Base-by-base conservation (phyloP, 1,139 yeast genomes). In the Candida sojae region DNA sequence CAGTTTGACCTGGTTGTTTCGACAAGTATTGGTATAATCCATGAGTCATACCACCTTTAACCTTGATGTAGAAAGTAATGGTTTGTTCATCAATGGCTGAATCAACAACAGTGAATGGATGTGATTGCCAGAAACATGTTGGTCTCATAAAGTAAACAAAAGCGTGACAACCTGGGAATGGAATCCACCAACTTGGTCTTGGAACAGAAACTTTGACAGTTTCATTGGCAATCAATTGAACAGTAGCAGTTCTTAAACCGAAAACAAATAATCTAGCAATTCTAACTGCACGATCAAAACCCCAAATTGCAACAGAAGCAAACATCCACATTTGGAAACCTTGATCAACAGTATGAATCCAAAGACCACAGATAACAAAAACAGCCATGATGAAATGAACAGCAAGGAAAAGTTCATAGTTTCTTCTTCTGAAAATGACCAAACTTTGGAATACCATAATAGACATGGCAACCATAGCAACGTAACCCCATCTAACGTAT, bases 261-360 rank as follows among this genome's bases (percentile, higher is more conserved):
- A 80, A 82, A 6, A 55, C 43, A 4, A 58, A 52, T 49, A 84
- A 63, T 55, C 88, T 74, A n/a, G 58, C 66, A 3, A 83, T 29
- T 61, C 93, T 73, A 2, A 75, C 58, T 5, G 73, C 55, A 57
- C 88, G 73, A 61, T 86, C 95, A 52, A 80, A 73, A 1, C 63
- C 68, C 93, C 93, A 87, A 21, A 85, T 66, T 1, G 84, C 86
- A 48, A 76, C 62, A 11, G 85, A 73, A n/a, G 84, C 77, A 56
- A 70, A 70, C 54, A 72, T 70, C 69, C 74, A 82, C 40, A 74
- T 68, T 43, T 70, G 66, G 62, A 75, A 82, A 0, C 73, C 79
- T 35, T 73, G 66, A 7, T 66, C 63, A 25, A 63, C 65, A 39
- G 77, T 69, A 59, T 90, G 96, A 43, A 69, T 64, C 81, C 83